Base-by-base conservation (phyloP, 164 flowering plant species). In the Annona cherimola region DNA sequence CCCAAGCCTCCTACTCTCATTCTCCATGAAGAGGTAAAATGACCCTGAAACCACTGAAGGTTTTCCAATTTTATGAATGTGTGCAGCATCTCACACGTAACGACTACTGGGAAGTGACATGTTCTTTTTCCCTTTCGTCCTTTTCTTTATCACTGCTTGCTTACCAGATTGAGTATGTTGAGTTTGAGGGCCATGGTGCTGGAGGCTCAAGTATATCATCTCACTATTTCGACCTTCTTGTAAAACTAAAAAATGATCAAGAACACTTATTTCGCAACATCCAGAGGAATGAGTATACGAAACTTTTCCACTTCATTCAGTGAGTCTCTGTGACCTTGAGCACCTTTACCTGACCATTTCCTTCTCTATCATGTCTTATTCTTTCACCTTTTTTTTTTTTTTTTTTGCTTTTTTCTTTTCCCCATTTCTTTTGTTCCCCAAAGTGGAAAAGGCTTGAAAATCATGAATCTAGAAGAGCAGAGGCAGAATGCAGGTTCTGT, bases 1-100 rank as follows among this genome's bases (percentile, higher is more conserved):
- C 99, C 99, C 45, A 96, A 93, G 70, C 99, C 99, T 67, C 99
- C 99, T 40, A 96, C 99, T n/a, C 94, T 96, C 72, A 90, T 96
- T 81, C 90, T 89, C 54, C 95, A 93, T 70, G 98, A 96, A 62
- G 98, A 96, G 95, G 98, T 96, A 80, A 19, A 20, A 61, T 61
- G 11, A 7, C 55, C 55, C 55, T 50, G 14, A 50, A 50, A 50
- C 8, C 14, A 50, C 55, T 50, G 35, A 26, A 26, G 35, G 35
- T 26, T 26, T 26, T 1, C 0, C 3, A 3, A 61, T 4, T n/a
- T 61, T 26, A 26, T 26, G 35, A 26, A 26, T 26, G 35, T 26
- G 35, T 26, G 35, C 35, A 26, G 35, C 35, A 26, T 26, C 35
- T 26, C 35, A 1, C 35, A 26, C 35, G 35, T 26, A 26, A 26